Percentiles rank a stretch among this genome's conserved stretches.
Evolutionary conservation across 306 rosid species (phyloP).

Genomic region (Castanopsis chinensis): DNA sequence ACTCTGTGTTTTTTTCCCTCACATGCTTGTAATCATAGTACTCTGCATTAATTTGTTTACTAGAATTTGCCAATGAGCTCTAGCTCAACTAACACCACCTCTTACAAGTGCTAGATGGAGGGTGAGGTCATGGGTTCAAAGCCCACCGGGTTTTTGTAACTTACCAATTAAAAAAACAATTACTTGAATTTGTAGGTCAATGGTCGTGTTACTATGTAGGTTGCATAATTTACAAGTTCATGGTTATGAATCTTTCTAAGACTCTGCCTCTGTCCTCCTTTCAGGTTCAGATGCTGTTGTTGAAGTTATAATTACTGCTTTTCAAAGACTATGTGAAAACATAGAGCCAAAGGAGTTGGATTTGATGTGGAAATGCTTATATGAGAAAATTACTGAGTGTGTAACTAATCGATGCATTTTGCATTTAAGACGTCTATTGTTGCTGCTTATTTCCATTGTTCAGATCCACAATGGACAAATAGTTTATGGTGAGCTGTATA

Average conservation of each 20-base stretch:
- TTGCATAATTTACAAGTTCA: not conserved
- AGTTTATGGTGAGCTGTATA: constrained; percentile 60
- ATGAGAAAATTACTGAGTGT: constrained; percentile 42
- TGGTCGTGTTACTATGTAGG: not conserved
- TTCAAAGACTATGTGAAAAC: constrained; percentile 58
- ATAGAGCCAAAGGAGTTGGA: constrained; percentile 64
- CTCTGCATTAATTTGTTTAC: not conserved
- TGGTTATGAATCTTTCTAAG: constrained; percentile 18
- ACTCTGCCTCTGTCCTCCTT: constrained; percentile 8
- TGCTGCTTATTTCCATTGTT: constrained; percentile 54
- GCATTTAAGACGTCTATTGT: constrained; percentile 46
- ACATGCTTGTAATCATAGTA: not conserved
- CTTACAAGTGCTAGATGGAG: no score
- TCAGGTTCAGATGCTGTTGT: constrained; percentile 56
- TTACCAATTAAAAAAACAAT: not conserved
- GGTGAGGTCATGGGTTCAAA: no score
- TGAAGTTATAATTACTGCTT: constrained; percentile 50
- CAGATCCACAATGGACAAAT: constrained; percentile 50
- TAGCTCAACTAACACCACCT: no score
- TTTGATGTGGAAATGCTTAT: constrained; percentile 61
- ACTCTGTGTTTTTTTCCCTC: not conserved
- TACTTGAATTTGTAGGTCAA: not conserved
- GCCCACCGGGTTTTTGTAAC: no score
- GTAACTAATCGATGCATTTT: constrained; percentile 28
- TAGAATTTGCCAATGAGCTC: not conserved